Evolutionary conservation across 495 filamentous ascomycete genomes (phyloP), one percentile per base, ranked within the genome.

Genomic region (Bombardia bombarda): DNA sequence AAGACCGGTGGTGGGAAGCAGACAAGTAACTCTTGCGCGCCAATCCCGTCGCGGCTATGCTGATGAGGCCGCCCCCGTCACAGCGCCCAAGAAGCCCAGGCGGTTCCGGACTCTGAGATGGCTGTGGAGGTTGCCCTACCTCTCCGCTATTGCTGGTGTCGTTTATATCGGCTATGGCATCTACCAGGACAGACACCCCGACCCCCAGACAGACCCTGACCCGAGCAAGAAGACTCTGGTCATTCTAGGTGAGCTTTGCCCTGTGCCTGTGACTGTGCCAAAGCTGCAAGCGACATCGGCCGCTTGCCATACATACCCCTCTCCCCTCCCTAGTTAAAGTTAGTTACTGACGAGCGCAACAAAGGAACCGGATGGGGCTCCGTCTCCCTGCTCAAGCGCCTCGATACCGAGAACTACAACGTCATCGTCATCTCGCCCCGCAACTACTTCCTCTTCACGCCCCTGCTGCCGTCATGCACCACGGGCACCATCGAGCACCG

Each of bases 381-480:
- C 12, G 87, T 99, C 46, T 92, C 90, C 43, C 82, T 99, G 30
- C 78, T 99, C 49, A 99, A 99, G 80, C 95, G 90, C 58, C 80
- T 98, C 56, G 93, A 98, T 62, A 95, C 92, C 35, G 83, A 90
- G 56, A 93, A 96, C 75, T 98, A 95, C 77, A 97, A 97, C 68
- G 92, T 98, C 60, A 66, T 95, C 66, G 86, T 98, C 52, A 84
- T 88, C 63, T 96, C 90, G 32, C 92, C 92, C 42, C 87, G 92
- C 53, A 97, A 97, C 69, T 99, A 92, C 78, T 99, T 99, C 82
- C 84, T 99, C 45, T 99, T 97, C 77, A 99, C 93, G 14, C 92
- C 92, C 32, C 79, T 99, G 34, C 77, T 99, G 32, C 92, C 92
- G 40, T 95, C 88, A 60, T 97, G 93, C 68, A 96, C 92, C 19